phyloP scores from a whole-genome alignment of 2,329 filamentous ascomycete species.

The Diaporthe amygdali region DNA sequence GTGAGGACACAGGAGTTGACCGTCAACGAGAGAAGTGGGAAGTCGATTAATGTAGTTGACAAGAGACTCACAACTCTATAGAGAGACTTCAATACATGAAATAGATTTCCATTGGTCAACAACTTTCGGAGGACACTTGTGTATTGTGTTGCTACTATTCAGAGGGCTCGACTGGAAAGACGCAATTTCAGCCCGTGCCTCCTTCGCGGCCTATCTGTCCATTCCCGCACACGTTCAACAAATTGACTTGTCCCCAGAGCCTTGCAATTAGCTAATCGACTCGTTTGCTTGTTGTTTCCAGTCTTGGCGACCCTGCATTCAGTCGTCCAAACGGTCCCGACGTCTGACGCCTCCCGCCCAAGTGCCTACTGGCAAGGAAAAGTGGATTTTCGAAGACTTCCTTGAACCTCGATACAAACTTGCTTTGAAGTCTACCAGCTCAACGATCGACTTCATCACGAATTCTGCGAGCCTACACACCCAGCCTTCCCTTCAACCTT shows the following conservation, averaged over 20 bases:
- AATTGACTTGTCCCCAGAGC: too few relatives aligned
- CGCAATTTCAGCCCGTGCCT: too few relatives aligned
- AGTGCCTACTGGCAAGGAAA: not conserved
- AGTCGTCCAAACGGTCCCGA: not conserved
- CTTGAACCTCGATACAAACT: not conserved
- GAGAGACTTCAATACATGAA: not conserved
- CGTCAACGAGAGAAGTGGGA: not conserved
- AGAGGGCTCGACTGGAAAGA: too few relatives aligned
- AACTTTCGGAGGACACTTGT: too few relatives aligned
- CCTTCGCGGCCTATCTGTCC: too few relatives aligned
- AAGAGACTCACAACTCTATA: not conserved
- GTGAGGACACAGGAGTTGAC: not conserved
- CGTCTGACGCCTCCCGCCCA: not conserved
- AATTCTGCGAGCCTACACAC: not conserved
- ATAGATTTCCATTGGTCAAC: too few relatives aligned
- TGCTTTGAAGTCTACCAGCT: not conserved
- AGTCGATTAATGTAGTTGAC: not conserved
- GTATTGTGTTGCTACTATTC: too few relatives aligned
- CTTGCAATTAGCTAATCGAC: too few relatives aligned
- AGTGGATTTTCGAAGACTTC: not conserved
- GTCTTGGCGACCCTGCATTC: too few relatives aligned
- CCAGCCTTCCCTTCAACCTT: not conserved
- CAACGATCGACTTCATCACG: not conserved
- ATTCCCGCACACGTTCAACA: too few relatives aligned
- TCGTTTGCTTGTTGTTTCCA: too few relatives aligned